Evolutionary conservation across 805 yeast species (phyloP).

Genomic region (Wickerhamiella occidentalis): DNA sequence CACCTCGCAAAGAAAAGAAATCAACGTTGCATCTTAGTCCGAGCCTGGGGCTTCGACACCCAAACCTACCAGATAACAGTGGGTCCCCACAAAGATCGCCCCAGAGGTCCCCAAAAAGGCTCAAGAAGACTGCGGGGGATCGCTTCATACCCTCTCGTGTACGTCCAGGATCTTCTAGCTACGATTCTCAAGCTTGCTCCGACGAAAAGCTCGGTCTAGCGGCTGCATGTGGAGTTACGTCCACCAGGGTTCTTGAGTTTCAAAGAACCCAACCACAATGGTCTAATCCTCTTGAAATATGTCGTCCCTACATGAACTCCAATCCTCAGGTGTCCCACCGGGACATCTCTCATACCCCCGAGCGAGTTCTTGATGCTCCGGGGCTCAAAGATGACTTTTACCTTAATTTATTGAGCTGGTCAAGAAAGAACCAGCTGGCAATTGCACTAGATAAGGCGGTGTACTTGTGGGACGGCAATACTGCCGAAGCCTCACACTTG

Average conservation of each 20-base stretch:
- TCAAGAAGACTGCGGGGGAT: not conserved
- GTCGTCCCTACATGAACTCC: conserved; percentile 29
- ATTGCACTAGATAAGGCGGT: conserved; percentile 76
- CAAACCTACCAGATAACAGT: not conserved
- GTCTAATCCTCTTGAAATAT: conserved; percentile 27
- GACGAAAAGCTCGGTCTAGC: conserved; percentile 37
- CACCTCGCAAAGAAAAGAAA: conserved; percentile 3
- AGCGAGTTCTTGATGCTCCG: conserved; percentile 90
- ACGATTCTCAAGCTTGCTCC: not conserved
- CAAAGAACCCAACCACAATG: conserved; percentile 72
- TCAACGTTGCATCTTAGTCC: conserved; percentile 2
- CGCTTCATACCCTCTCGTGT: conserved; percentile 11
- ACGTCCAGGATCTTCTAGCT: conserved; percentile 8
- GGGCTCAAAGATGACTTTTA: conserved; percentile 89
- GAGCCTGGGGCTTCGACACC: conserved; percentile 1
- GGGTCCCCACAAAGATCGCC: not conserved
- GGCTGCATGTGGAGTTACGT: conserved; percentile 82
- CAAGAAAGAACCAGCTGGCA: conserved; percentile 65
- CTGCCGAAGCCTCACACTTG: conserved; percentile 63
- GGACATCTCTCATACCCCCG: conserved; percentile 77
- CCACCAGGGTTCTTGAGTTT: conserved; percentile 72
- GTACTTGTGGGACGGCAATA: conserved; percentile 83
- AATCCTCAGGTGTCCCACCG: conserved; percentile 31
- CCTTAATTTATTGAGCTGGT: conserved; percentile 79
- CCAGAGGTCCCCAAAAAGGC: conserved; percentile 1